Evolutionary conservation across 208 protist genomes (phyloP).

Genomic region (Balamuthia mandrillaris): DNA sequence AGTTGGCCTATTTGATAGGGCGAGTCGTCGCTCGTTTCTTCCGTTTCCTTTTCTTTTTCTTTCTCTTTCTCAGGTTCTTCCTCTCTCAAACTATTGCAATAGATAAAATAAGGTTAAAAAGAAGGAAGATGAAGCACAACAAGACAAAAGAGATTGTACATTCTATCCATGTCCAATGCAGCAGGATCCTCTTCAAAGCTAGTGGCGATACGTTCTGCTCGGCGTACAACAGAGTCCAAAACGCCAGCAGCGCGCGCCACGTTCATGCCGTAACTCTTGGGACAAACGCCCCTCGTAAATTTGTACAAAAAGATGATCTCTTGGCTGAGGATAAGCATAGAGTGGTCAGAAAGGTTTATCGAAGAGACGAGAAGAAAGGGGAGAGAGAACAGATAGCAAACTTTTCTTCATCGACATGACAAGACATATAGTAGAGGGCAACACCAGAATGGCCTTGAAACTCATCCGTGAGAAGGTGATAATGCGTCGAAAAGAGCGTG

Average conservation of each 20-base stretch:
- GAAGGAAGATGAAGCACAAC: no score
- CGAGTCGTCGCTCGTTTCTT: no score
- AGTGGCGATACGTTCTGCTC: constrained; percentile 9
- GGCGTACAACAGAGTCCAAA: background rate
- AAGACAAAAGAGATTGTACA: no score
- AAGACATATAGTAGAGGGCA: constrained; percentile 61
- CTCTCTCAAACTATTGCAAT: no score
- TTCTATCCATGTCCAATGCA: no score
- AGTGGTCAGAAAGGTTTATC: background rate
- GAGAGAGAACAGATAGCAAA: background rate
- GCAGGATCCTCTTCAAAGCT: constrained; percentile 32
- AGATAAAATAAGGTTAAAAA: no score
- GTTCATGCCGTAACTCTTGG: constrained; percentile 71
- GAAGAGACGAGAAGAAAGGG: background rate
- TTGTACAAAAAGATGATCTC: constrained; percentile 73
- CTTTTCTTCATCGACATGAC: constrained; percentile 48
- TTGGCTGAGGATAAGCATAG: background rate
- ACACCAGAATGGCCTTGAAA: constrained; percentile 28
- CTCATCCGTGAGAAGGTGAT: constrained; percentile 86
- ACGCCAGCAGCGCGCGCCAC: constrained; percentile 55
- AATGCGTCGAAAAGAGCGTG: constrained; percentile 94
- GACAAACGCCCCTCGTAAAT: constrained; percentile 61
- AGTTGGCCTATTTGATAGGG: no score
- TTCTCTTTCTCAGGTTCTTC: no score
- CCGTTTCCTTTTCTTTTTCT: no score